phyloP scores from a whole-genome alignment of 2,329 filamentous ascomycete species.

The Lasiodiplodia citricola region DNA sequence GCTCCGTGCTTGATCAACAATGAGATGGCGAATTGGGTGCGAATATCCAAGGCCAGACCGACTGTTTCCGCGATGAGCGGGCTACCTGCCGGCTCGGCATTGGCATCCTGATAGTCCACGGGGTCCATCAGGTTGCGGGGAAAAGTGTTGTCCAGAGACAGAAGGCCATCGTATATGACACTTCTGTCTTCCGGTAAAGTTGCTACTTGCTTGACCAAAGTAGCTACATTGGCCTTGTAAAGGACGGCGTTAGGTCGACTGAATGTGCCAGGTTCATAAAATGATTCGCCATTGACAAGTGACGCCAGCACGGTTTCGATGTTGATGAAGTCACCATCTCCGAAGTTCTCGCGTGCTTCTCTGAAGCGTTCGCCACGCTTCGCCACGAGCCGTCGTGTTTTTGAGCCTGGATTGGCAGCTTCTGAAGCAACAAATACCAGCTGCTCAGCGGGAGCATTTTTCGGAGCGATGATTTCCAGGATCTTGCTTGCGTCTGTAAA shows the following conservation, averaged over 20 bases:
- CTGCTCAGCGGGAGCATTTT: neutral
- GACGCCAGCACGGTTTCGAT: slow-evolving; percentile 5
- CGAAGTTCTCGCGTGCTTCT: slow-evolving; percentile 44
- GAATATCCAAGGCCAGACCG: slow-evolving; percentile 57
- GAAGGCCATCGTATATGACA: slow-evolving; percentile 38
- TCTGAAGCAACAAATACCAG: slow-evolving; percentile 1
- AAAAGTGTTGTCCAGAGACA: slow-evolving; percentile 42
- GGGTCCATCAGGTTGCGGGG: slow-evolving; percentile 42
- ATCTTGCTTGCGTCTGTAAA: slow-evolving; percentile 38
- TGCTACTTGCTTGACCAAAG: slow-evolving; percentile 48
- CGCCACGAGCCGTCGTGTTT: neutral
- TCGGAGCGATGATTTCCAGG: slow-evolving; percentile 38
- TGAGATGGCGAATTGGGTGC: slow-evolving; percentile 61
- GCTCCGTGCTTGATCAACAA: slow-evolving; percentile 49
- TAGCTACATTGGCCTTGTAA: slow-evolving; percentile 51
- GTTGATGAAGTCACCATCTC: slow-evolving; percentile 48
- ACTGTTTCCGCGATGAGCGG: slow-evolving; percentile 51
- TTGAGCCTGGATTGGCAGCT: slow-evolving; percentile 41
- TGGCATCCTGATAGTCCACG: slow-evolving; percentile 36
- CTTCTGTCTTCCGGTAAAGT: slow-evolving; percentile 36
- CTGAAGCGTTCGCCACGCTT: slow-evolving; percentile 41
- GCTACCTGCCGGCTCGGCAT: slow-evolving; percentile 38
- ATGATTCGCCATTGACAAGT: neutral
- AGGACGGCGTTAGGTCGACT: slow-evolving; percentile 48
- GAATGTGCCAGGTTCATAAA: slow-evolving; percentile 24